Conservation (phyloP, 108 stramenopile genomes). For the Nitzschia palea region DNA sequence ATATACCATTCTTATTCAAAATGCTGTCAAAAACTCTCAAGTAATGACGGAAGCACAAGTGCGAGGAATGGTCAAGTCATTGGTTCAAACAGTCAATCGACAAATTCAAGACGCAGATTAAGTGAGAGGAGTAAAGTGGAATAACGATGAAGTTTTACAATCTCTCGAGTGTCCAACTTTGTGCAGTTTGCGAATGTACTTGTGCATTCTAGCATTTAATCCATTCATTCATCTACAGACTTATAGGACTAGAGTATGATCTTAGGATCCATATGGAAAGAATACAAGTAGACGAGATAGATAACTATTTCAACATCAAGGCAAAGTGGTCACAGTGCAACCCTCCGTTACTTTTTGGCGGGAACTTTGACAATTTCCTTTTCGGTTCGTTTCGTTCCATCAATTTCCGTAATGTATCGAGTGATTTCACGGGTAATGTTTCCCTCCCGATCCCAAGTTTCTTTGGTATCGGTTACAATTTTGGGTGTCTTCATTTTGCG, state of each 20-base stretch:
- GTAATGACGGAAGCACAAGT: slow-evolving; percentile 72
- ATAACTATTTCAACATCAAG: too few relatives aligned
- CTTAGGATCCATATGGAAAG: too few relatives aligned
- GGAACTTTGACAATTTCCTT: slow-evolving; percentile 35
- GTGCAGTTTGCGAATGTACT: too few relatives aligned
- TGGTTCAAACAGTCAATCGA: slow-evolving; percentile 62
- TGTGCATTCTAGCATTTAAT: too few relatives aligned
- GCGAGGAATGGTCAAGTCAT: slow-evolving; percentile 75
- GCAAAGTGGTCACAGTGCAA: too few relatives aligned
- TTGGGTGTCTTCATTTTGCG: slow-evolving; percentile 34
- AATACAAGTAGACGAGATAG: too few relatives aligned
- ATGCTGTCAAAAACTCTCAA: slow-evolving; percentile 78
- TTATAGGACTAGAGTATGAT: too few relatives aligned
- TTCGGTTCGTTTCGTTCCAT: slow-evolving; percentile 35
- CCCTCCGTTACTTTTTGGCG: slow-evolving; percentile 16
- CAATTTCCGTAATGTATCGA: slow-evolving; percentile 31
- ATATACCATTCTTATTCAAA: slow-evolving; percentile 72
- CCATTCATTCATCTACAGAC: too few relatives aligned
- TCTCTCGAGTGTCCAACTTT: too few relatives aligned
- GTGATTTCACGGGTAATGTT: slow-evolving; percentile 39
- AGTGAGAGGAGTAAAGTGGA: not conserved
- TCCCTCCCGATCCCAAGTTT: slow-evolving; percentile 34
- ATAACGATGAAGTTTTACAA: not conserved
- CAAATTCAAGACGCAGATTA: slow-evolving; percentile 46
- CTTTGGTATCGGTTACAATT: slow-evolving; percentile 41